phyloP scores from a whole-genome alignment of 1,284 basidiomycete species.

The Ustilago cynodontis region DNA sequence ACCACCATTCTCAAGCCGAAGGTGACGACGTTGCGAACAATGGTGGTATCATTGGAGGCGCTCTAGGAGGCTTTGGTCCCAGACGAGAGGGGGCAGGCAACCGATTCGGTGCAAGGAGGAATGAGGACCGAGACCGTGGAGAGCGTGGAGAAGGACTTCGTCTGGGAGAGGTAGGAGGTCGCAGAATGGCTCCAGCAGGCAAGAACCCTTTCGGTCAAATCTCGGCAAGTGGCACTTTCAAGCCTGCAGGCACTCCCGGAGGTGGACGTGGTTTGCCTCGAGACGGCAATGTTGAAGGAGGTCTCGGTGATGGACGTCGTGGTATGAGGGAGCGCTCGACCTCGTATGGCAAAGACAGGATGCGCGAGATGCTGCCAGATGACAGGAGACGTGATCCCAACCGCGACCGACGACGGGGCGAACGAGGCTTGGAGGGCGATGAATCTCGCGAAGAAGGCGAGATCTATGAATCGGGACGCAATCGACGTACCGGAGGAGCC shows the following conservation, averaged over 20 bases:
- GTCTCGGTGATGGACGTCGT: constrained; percentile 34
- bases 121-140: constrained; percentile 52
- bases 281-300: constrained; percentile 30
- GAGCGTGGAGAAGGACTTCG: constrained; percentile 35
- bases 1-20: constrained; percentile 13
- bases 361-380: constrained; percentile 45
- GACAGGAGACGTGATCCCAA: constrained; percentile 37
- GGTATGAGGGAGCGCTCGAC: constrained; percentile 50
- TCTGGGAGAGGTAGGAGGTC: constrained; percentile 33
- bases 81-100: constrained; percentile 50
- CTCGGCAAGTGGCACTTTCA: constrained; percentile 62
- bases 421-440: constrained; percentile 41
- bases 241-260: constrained; percentile 54
- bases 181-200: constrained; percentile 52
- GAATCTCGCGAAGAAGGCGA: constrained; percentile 53
- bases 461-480: constrained; percentile 50
- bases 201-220: constrained; percentile 66
- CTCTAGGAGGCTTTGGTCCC: constrained; percentile 47
- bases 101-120: constrained; percentile 45
- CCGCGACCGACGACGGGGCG: constrained; percentile 41
- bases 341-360: constrained; percentile 48
- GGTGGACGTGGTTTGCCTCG: constrained; percentile 30
- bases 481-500: constrained; percentile 48
- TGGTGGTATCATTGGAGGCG: constrained; percentile 48
- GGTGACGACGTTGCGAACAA: constrained; percentile 33